A percentile compares a stretch with the other conserved stretches of the same genome.
Conservation (phyloP, 371 early-diverging fungal genomes). For the Synchytrium microbalum region DNA sequence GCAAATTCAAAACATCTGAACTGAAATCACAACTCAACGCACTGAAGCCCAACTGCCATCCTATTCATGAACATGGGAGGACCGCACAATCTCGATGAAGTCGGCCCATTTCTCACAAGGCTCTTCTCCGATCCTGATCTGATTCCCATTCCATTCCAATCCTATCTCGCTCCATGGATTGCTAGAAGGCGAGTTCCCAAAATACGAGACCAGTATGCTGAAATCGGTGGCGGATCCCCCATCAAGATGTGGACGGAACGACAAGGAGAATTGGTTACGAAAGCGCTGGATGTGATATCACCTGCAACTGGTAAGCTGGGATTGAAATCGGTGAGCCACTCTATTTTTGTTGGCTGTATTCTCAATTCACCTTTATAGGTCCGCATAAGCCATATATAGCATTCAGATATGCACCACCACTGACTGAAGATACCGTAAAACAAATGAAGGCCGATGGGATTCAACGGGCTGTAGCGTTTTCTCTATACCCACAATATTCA, state of each 20-base stretch:
- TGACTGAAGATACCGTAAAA: slow-evolving; percentile 62
- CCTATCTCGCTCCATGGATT: slow-evolving; percentile 62
- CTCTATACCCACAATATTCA: slow-evolving; percentile 93
- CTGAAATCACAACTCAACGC: no score
- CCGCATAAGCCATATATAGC: slow-evolving; percentile 89
- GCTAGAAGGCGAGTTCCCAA: slow-evolving; percentile 77
- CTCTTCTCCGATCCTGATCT: slow-evolving; percentile 93
- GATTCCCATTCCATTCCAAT: slow-evolving; percentile 84
- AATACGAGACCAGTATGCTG: slow-evolving; percentile 80
- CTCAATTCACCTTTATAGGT: slow-evolving; percentile 53
- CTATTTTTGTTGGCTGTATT: no score
- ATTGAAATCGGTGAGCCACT: not conserved
- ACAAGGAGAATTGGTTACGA: slow-evolving; percentile 75
- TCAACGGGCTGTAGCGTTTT: slow-evolving; percentile 78
- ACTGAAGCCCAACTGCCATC: slow-evolving; percentile 73
- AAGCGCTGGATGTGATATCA: slow-evolving; percentile 60
- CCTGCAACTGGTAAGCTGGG: slow-evolving; percentile 66
- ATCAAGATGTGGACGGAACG: slow-evolving; percentile 81
- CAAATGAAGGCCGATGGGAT: slow-evolving; percentile 78
- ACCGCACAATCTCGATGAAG: slow-evolving; percentile 61
- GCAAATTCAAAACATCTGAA: no score
- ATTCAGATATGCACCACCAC: slow-evolving; percentile 85
- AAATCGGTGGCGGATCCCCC: slow-evolving; percentile 94
- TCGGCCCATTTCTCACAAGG: slow-evolving; percentile 68
- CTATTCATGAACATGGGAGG: slow-evolving; percentile 93